Base-by-base conservation (phyloP, 495 filamentous ascomycete genomes). In the Penicillium samsonianum region DNA sequence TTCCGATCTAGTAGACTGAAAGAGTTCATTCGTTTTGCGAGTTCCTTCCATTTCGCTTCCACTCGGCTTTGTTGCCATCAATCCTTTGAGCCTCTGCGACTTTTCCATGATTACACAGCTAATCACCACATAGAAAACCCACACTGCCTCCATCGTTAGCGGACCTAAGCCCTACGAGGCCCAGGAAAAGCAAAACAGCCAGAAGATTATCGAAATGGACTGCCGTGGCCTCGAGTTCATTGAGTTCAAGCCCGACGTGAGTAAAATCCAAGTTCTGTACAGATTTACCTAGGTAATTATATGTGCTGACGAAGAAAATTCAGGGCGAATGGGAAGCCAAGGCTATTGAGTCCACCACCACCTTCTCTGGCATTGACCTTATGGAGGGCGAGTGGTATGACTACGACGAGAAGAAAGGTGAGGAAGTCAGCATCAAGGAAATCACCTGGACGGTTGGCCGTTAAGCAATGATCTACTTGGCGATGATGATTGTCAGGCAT, bases 151-250 rank as follows among this genome's bases (percentile, higher is more conserved):
- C 38, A 92, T 98, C 69, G 86, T 81, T 48, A 77, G 82, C 2
- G 77, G 84, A 0, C 93, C 94, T 0, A 82, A 81, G 41, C 63
- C 86, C 3, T 97, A 95, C 60, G 69, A 83, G 43, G 68, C 73
- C 3, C 65, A 78, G 5, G 69, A 72, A 11, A 90, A 91, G 26
- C 79, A 89, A 11, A 90, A 84, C 58, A 73, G 75, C 33, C 84
- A 88, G 67, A 92, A 89, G 60, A 83, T 98, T 41, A 79, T 98
- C 35, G 86, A 90, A 64, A 85, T 98, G 53, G 94, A 98, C 75
- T 98, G 94, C 73, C 84, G 94, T 50, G 94, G 94, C 5, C 78
- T 97, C 6, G 94, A 98, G 70, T 97, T 98, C 63, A 84, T 81
- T 0, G 87, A 92, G 46, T 98, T 97, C 72, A 90, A 85, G 62